Evolutionary conservation across 148 eudicot species (phyloP).

Genomic region (Arbutus unedo): DNA sequence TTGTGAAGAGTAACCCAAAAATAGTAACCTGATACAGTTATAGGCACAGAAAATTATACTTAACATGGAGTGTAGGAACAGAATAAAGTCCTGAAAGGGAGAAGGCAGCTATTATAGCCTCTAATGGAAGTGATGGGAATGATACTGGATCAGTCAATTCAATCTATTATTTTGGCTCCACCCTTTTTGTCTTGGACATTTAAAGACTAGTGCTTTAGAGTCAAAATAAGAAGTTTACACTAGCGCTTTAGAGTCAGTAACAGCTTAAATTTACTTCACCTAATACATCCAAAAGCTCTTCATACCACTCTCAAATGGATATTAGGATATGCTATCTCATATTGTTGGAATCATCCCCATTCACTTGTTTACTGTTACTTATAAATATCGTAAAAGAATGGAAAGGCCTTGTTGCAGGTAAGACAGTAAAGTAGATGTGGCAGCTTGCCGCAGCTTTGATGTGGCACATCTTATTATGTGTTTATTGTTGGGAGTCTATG

Average conservation of each 20-base stretch:
- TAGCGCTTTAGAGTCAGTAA: not conserved
- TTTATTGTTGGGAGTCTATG: not conserved
- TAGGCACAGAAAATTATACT: not conserved
- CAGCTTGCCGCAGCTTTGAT: too few relatives aligned
- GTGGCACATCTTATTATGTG: not conserved
- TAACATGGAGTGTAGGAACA: not conserved
- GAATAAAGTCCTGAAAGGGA: not conserved
- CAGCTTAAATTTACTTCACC: not conserved
- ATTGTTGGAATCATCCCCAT: not conserved
- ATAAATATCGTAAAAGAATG: too few relatives aligned
- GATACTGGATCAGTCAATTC: not conserved
- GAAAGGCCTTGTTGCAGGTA: too few relatives aligned
- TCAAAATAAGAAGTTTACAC: not conserved
- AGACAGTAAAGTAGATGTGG: too few relatives aligned
- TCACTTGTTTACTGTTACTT: not conserved
- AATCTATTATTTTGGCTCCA: not conserved
- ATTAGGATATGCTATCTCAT: not conserved
- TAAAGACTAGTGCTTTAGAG: too few relatives aligned
- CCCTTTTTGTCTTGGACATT: not conserved
- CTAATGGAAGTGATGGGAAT: not conserved
- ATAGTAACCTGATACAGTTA: not conserved
- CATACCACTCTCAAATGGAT: not conserved
- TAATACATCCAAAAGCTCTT: not conserved
- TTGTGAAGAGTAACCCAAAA: not conserved
- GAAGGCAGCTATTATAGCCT: not conserved